Evolutionary conservation across 2,329 filamentous ascomycete species (phyloP).

Genomic region (Xylariales sp.): DNA sequence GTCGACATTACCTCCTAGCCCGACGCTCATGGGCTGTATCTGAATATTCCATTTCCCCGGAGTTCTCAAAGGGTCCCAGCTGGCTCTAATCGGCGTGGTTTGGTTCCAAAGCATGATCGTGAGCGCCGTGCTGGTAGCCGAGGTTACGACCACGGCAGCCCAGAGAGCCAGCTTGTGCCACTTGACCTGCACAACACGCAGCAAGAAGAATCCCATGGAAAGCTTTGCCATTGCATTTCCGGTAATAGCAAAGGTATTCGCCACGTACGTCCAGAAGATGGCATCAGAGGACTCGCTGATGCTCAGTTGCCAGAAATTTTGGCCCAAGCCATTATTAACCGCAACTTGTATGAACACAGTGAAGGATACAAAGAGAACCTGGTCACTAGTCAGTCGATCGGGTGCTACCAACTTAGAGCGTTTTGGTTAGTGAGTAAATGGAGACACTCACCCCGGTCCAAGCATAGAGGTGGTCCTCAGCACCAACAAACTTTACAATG

Average conservation of each 20-base stretch:
- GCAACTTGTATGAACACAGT: slow-evolving; percentile 29
- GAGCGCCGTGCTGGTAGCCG: slow-evolving; percentile 24
- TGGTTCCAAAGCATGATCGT: slow-evolving; percentile 33
- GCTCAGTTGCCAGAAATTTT: slow-evolving; percentile 24
- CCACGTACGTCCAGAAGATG: slow-evolving; percentile 34
- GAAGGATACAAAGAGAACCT: slow-evolving; percentile 29
- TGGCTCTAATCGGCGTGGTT: slow-evolving; percentile 27
- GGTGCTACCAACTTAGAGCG: too few species aligned
- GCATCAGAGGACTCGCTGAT: slow-evolving; percentile 27
- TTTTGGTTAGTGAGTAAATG: too few species aligned
- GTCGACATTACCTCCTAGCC: slow-evolving; percentile 24
- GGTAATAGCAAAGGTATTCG: slow-evolving; percentile 30
- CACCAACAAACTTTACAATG: slow-evolving; percentile 30
- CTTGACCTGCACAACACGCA: slow-evolving; percentile 29
- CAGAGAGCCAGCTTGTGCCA: slow-evolving; percentile 29
- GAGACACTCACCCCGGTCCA: slow-evolving; percentile 25
- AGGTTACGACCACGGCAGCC: slow-evolving; percentile 25
- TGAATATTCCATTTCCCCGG: slow-evolving; percentile 28
- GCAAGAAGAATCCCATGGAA: slow-evolving; percentile 32
- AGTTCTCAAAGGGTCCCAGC: slow-evolving; percentile 30
- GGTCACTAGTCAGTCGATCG: background rate
- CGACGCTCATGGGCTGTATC: slow-evolving; percentile 31
- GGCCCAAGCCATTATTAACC: slow-evolving; percentile 27
- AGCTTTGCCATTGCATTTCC: slow-evolving; percentile 34
- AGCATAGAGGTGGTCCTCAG: slow-evolving; percentile 30